Conservation (phyloP, 2,329 filamentous ascomycete genomes). For the Diaporthe batatas region DNA sequence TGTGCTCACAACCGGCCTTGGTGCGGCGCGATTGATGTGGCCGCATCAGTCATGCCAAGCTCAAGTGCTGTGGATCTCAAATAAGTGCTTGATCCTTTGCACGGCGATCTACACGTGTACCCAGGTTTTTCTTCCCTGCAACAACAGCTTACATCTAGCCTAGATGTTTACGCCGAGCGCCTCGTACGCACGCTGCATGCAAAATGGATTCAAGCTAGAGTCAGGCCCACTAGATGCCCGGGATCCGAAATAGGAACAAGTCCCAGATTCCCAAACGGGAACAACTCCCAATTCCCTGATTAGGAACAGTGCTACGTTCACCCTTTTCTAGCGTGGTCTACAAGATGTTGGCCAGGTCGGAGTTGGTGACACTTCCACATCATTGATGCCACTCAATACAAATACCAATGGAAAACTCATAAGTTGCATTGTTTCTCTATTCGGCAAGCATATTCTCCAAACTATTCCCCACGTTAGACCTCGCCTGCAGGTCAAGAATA, state of each 20-base stretch:
- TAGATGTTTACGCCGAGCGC: background rate
- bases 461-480: too few species aligned
- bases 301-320: background rate
- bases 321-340: too few species aligned
- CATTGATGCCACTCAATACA: too few species aligned
- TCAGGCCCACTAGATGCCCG: background rate
- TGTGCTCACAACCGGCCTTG: conserved; percentile 2
- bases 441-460: too few species aligned
- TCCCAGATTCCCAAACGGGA: background rate
- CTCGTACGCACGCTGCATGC: background rate
- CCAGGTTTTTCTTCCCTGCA: background rate
- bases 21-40: background rate
- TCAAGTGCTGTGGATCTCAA: conserved; percentile 4
- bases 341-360: too few species aligned
- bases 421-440: too few species aligned
- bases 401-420: too few species aligned
- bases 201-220: background rate
- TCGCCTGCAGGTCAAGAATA: too few species aligned
- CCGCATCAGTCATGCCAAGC: background rate
- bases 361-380: too few species aligned
- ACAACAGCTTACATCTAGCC: background rate
- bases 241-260: background rate
- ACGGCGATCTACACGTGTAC: background rate
- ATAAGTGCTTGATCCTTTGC: background rate
- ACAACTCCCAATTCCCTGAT: background rate